Base-by-base conservation (phyloP, 768 basidiomycete species). In the Cystobasidium tubakii region DNA sequence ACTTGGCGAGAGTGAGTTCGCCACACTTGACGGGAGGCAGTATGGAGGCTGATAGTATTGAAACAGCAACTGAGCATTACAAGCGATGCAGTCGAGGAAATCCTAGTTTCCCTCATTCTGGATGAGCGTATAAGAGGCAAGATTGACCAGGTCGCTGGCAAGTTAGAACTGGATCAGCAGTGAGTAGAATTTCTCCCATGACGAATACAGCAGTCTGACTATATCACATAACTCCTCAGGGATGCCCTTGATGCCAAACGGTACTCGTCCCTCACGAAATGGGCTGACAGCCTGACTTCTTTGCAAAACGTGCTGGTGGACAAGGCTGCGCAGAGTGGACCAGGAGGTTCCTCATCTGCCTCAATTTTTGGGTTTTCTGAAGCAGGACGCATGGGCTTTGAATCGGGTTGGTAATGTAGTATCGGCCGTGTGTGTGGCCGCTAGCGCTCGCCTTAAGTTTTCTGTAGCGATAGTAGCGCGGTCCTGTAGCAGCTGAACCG, bases 91-190 rank as follows among this genome's bases (percentile, higher is more conserved):
- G 94, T 95, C 3, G 95, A 98, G 78, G 92, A 93, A 73, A 86
- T 99, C 23, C 86, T 98, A 44, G 89, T 98, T 74, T 89, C 90
- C 19, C 86, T 98, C 27, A 97, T 99, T 73, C 83, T 98, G 29
- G 96, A 99, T 81, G 92, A 91, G n/a, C 95, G 91, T 80, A 91
- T 99, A 13, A 91, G 95, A 77, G 96, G 96, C 13, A 86, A 88
- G 76, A 97, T 99, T 79, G 95, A 99, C 82, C 96, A 99, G 82
- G 92, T 96, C 44, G 87, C 90, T 43, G 93, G 93, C 86, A 85
- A 91, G 67, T 84, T 99, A 19, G 92, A 98, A 79, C 84, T 99
- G 44, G 93, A 95, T 77, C 84, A 88, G 80, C 88, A 92, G 82
- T 83, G 53, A 77, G 82, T 78, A 0, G 19, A 54, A 10, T 15